Evolutionary conservation across 805 yeast species (phyloP), one percentile per base, ranked within the genome.

Genomic region (Lachancea thermotolerans): DNA sequence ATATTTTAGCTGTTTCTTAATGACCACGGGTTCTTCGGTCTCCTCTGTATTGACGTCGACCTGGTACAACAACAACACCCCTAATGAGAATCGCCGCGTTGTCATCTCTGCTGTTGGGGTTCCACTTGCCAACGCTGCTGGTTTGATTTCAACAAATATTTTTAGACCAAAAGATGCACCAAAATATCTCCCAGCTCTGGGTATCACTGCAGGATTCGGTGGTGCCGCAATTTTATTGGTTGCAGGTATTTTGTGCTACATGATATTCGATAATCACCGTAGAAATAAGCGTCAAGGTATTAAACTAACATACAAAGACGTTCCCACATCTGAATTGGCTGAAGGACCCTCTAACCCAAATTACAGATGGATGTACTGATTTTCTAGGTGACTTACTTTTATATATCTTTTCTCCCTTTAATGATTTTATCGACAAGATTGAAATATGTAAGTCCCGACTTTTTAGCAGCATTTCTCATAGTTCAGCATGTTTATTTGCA

Each of bases 91-190:
- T 42, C 59, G 75, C 37, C 67, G 78, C 45, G 75, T 70, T 10
- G 73, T 72, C 16, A 58, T 73, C 36, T 66, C 74, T 5, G 73
- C 77, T 4, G 68, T 73, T 15, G 77, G 76, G 37, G 72, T 77
- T 51, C 79, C 80, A 2, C 66, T 76, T 45, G 81, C 79, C 16
- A 77, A 77, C 51, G 71, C 76, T 35, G 80, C 79, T 37, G 81
- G 81, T 45, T 70, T 77, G 46, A 72, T 77, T 39, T 69, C 81
- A 4, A 68, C 78, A 21, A 75, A 70, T 50, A 71, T 77, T 35
- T 77, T 77, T 59, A 62, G 74, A 46, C 54, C 73, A 10, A 68
- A 69, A 45, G 80, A 75, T 56, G 72, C 79, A 12, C 82, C 82
- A 12, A 71, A 68, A 34, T 77, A 75, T 51, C 63, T 56, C 36